A percentile compares a stretch with the other conserved stretches of the same genome.
Conservation (phyloP, 768 basidiomycete genomes). For the Tricholoma furcatifolium region DNA sequence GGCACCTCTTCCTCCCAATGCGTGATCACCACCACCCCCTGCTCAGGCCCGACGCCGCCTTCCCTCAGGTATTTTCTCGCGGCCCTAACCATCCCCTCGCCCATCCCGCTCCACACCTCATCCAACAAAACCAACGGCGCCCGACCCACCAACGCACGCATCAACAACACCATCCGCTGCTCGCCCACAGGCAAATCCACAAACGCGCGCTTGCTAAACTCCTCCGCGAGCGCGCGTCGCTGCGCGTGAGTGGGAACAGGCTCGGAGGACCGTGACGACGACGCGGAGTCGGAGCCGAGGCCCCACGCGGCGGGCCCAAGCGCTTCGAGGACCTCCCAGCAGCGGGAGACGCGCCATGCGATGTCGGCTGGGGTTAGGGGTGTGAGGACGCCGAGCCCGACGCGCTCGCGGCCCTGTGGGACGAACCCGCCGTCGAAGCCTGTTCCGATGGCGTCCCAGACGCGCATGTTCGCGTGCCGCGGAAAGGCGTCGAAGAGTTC, state of each 20-base stretch:
- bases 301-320: slow-evolving; percentile 63
- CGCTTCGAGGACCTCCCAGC: slow-evolving; percentile 56
- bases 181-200: slow-evolving; percentile 66
- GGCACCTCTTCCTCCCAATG: slow-evolving; percentile 94
- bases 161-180: slow-evolving; percentile 79
- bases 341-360: slow-evolving; percentile 35
- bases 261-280: no score
- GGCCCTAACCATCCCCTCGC: slow-evolving; percentile 66
- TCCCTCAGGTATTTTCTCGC: slow-evolving; percentile 63
- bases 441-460: slow-evolving; percentile 80
- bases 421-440: slow-evolving; percentile 89
- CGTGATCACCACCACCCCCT: slow-evolving; percentile 83
- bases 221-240: slow-evolving; percentile 22
- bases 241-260: background rate
- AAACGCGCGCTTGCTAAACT: slow-evolving; percentile 55
- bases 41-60: slow-evolving; percentile 47
- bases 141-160: slow-evolving; percentile 78
- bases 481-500: slow-evolving; percentile 94
- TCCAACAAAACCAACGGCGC: slow-evolving; percentile 82
- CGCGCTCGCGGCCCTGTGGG: slow-evolving; percentile 39
- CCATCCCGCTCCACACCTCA: slow-evolving; percentile 95
- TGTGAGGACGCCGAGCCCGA: slow-evolving; percentile 46
- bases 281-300: background rate
- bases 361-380: slow-evolving; percentile 29
- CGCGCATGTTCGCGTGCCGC: slow-evolving; percentile 59